Evolutionary conservation across 2,329 filamentous ascomycete species (phyloP).

Genomic region (Verticillium tricorpus): DNA sequence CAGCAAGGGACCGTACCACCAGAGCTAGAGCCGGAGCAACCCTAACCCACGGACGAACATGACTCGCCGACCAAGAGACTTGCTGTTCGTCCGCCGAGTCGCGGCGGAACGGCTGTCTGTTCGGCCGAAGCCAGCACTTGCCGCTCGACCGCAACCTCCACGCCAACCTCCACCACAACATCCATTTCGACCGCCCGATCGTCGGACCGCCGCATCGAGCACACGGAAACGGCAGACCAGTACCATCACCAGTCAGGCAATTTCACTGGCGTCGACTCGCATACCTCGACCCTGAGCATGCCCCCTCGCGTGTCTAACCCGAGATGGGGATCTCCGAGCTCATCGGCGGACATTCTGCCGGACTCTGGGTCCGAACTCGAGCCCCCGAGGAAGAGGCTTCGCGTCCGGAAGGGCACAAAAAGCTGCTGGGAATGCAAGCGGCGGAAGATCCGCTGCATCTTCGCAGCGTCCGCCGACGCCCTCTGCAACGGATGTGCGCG

Average conservation of each 20-base stretch:
- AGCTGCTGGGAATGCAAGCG: constrained; percentile 58
- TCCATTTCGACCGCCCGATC: background rate
- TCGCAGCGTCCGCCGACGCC: constrained; percentile 28
- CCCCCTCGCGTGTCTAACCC: no score
- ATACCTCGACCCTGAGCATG: background rate
- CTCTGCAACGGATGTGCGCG: constrained; percentile 41
- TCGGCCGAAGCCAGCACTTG: no score
- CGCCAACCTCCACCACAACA: background rate
- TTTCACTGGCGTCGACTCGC: no score
- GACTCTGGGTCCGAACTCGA: background rate
- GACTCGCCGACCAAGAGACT: background rate
- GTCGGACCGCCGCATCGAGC: background rate
- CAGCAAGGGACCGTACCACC: no score
- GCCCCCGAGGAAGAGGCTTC: constrained; percentile 25
- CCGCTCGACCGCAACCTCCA: no score
- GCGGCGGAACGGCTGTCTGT: background rate
- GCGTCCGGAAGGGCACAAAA: constrained; percentile 49
- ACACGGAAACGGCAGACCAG: no score
- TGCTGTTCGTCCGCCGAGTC: background rate
- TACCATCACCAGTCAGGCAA: no score
- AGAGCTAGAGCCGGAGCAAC: background rate
- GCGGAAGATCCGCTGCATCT: constrained; percentile 47
- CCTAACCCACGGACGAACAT: background rate
- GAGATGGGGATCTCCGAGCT: background rate
- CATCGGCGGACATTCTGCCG: background rate